phyloP scores from a whole-genome alignment of 805 yeast species.

The Cyberlindnera maclurae region DNA sequence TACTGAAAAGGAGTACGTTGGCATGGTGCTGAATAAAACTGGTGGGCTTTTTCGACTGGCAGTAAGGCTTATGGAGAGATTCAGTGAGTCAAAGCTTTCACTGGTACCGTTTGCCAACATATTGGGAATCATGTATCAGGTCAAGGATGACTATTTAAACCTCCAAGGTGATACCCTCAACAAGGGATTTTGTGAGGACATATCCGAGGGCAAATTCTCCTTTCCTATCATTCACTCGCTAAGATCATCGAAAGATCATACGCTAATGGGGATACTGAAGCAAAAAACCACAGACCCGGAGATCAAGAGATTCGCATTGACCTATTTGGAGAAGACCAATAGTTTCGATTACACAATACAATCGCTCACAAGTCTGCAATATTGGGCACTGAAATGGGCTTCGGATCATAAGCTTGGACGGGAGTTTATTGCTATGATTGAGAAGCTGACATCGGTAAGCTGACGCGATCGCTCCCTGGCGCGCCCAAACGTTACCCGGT shows the following conservation, averaged over 20 bases:
- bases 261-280: constrained; percentile 43
- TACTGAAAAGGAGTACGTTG: constrained; percentile 52
- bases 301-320: constrained; percentile 44
- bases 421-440: constrained; percentile 5
- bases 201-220: constrained; percentile 84
- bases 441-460: constrained; percentile 4
- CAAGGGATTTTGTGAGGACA: constrained; percentile 80
- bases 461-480: too few species aligned
- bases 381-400: constrained; percentile 10
- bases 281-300: constrained; percentile 43
- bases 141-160: constrained; percentile 79
- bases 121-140: constrained; percentile 79
- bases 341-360: constrained; percentile 16
- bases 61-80: constrained; percentile 49
- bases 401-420: too few species aligned
- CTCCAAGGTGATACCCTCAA: constrained; percentile 46
- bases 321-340: constrained; percentile 31
- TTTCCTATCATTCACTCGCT: constrained; percentile 76
- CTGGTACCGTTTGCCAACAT: constrained; percentile 61
- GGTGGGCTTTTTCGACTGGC: constrained; percentile 83
- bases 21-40: constrained; percentile 83
- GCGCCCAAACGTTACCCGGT: too few species aligned
- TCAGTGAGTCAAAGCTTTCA: constrained; percentile 12
- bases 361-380: constrained; percentile 8
- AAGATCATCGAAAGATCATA: constrained; percentile 30